These are phyloP conservation scores for Scheffersomyces stipitis DNA, from an alignment of 805 yeast species.

Conservation along the genomic window DNA sequence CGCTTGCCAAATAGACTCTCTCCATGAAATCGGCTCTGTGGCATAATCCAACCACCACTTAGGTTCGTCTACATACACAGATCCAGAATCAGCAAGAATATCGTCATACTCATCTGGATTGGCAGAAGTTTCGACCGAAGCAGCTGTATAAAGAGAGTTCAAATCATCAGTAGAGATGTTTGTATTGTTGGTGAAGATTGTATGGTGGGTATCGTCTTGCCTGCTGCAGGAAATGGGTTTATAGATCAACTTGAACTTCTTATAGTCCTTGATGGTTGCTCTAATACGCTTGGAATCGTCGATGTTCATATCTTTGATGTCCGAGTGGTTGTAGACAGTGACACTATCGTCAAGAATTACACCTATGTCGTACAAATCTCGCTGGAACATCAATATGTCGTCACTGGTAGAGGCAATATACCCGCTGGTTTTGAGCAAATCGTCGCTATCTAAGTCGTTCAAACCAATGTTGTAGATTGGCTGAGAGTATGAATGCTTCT, in stretches of 20 bases:
- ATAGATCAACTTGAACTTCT: conserved; percentile 34
- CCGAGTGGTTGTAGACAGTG: conserved; percentile 10
- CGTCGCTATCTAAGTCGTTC: conserved; percentile 44
- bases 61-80: conserved; percentile 22
- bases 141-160: conserved; percentile 28
- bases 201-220: neutral
- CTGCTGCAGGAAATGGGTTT: conserved; percentile 10
- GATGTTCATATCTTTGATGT: conserved; percentile 6
- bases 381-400: conserved; percentile 57
- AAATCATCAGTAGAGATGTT: conserved; percentile 26
- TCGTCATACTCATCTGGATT: conserved; percentile 2
- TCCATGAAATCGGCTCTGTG: conserved; percentile 53
- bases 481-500: conserved; percentile 26
- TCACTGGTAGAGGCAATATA: conserved; percentile 68
- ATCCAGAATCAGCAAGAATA: conserved; percentile 1
- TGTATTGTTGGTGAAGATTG: conserved; percentile 11
- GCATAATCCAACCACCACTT: conserved; percentile 44
- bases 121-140: conserved; percentile 13
- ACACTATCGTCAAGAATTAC: conserved; percentile 22
- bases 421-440: conserved; percentile 24
- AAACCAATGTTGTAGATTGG: conserved; percentile 67
- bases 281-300: conserved; percentile 14
- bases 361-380: conserved; percentile 48
- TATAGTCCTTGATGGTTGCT: conserved; percentile 38
- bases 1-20: conserved; percentile 64